Conservation (phyloP, 768 basidiomycete genomes). For the Piloderma croceum region DNA sequence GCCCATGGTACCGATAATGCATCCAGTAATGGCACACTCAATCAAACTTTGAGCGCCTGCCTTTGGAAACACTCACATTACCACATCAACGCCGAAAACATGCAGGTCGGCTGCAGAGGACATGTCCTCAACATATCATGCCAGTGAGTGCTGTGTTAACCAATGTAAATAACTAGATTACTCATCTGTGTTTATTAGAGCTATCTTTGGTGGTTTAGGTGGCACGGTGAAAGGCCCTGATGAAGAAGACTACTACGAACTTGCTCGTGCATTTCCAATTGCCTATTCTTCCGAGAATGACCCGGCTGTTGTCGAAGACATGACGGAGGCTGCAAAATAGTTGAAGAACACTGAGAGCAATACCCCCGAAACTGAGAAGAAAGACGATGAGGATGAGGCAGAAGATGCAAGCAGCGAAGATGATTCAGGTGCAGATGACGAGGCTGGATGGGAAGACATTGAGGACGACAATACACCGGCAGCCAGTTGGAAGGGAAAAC, state of each 20-base stretch:
- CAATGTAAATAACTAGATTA: not conserved
- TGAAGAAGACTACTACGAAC: not conserved
- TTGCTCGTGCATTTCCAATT: not conserved
- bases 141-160: conserved; percentile 4
- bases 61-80: conserved; percentile 1
- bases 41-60: conserved; percentile 1
- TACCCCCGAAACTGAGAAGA: too few relatives aligned
- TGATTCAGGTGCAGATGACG: too few relatives aligned
- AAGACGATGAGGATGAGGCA: too few relatives aligned
- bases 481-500: too few relatives aligned
- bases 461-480: too few relatives aligned
- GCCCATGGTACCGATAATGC: conserved; percentile 9
- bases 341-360: too few relatives aligned
- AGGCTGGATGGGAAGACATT: too few relatives aligned
- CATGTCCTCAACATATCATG: conserved; percentile 9
- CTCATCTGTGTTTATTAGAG: not conserved
- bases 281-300: not conserved
- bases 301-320: not conserved
- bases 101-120: conserved; percentile 11
- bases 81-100: conserved; percentile 6
- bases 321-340: not conserved
- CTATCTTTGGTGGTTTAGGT: not conserved
- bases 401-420: too few relatives aligned
- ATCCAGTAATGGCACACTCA: conserved; percentile 8
- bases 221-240: not conserved